Percentiles rank a stretch among this genome's conserved stretches.
Evolutionary conservation across 2,329 filamentous ascomycete genomes (phyloP).

Genomic region (Fusarium albidum): DNA sequence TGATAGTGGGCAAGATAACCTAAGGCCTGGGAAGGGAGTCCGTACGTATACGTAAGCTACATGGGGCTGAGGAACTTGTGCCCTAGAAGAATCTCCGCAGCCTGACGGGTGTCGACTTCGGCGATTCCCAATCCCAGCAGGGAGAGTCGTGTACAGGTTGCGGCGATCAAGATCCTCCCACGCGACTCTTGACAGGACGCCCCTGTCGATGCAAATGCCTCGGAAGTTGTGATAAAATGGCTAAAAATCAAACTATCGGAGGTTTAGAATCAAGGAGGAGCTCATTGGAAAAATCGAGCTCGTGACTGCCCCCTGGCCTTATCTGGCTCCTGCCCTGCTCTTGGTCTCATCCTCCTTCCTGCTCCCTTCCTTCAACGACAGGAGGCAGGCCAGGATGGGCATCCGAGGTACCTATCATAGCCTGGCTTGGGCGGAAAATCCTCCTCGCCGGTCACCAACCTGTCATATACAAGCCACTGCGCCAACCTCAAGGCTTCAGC

Average conservation of each 20-base stretch:
- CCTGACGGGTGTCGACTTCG: not conserved
- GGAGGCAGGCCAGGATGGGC: slow-evolving; percentile 5
- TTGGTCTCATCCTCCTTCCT: slow-evolving; percentile 1
- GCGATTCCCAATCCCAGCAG: slow-evolving; percentile 2
- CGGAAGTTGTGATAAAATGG: not conserved
- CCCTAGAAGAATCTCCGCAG: not conserved
- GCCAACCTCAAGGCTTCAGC: not conserved
- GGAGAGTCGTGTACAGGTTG: slow-evolving; percentile 6
- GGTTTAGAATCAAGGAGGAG: not conserved
- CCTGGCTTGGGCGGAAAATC: slow-evolving; percentile 17
- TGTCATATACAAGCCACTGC: not conserved
- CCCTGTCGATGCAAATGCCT: not conserved
- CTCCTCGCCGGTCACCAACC: slow-evolving; percentile 14
- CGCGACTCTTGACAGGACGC: slow-evolving; percentile 2
- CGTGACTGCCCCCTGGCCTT: not conserved
- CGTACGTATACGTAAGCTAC: too few species aligned
- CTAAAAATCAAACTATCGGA: not conserved
- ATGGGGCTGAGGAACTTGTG: not conserved
- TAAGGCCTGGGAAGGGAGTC: too few species aligned
- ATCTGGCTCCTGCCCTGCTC: not conserved
- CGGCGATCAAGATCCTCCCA: slow-evolving; percentile 5
- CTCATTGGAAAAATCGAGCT: not conserved
- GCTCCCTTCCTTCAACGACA: slow-evolving; percentile 4
- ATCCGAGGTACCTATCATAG: slow-evolving; percentile 11
- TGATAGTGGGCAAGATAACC: too few species aligned